Percentiles rank a stretch among this genome's conserved stretches.
phyloP scores from a whole-genome alignment of 768 basidiomycete genomes.

The Lactifluus subvellereus region DNA sequence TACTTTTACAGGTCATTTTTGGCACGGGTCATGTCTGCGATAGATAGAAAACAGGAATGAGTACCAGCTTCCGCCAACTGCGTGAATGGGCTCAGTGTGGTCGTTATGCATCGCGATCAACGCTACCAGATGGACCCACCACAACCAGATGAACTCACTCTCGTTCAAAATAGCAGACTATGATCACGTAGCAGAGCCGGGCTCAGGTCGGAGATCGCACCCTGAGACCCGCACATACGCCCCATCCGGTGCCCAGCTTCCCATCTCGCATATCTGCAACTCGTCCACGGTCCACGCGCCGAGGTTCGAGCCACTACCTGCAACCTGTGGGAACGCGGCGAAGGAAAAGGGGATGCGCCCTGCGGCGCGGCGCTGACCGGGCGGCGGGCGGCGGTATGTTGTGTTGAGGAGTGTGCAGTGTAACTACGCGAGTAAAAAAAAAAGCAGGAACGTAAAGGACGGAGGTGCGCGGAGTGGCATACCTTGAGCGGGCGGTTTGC shows the following conservation, averaged over 20 bases:
- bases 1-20: no score
- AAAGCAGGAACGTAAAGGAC: neutral
- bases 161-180: no score
- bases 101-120: no score
- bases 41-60: no score
- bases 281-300: constrained; percentile 50
- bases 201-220: constrained; percentile 7
- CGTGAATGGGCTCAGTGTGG: no score
- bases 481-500: constrained; percentile 35
- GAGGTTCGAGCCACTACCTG: constrained; percentile 36
- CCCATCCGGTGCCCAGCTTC: constrained; percentile 55
- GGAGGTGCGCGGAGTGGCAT: neutral
- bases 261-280: constrained; percentile 67
- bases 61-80: no score
- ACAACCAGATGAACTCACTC: no score
- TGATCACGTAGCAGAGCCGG: neutral
- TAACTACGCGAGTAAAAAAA: constrained; percentile 26
- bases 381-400: constrained; percentile 29
- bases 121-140: no score
- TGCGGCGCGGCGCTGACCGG: constrained; percentile 20
- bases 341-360: constrained; percentile 41
- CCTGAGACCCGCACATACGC: constrained; percentile 46
- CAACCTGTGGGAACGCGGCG: neutral
- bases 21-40: no score
- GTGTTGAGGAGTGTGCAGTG: constrained; percentile 38